Conservation (phyloP, 768 basidiomycete genomes). For the Roridomyces roridus region DNA sequence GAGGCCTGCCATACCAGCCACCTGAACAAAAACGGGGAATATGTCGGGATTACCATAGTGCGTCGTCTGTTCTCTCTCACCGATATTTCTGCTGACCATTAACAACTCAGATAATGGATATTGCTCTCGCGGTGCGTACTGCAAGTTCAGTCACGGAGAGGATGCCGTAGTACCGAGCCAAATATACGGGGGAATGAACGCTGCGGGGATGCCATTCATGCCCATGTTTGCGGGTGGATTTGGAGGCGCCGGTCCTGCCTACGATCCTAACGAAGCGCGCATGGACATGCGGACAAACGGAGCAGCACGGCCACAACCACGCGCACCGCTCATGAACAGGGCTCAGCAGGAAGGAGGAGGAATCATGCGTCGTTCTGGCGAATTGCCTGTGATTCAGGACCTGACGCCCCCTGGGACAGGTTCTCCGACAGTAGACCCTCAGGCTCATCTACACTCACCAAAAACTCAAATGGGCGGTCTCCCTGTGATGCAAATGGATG, state of each 20-base stretch:
- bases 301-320: conserved; percentile 49
- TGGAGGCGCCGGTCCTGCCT: conserved; percentile 54
- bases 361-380: conserved; percentile 60
- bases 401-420: conserved; percentile 62
- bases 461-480: conserved; percentile 12
- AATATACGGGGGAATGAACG: conserved; percentile 52
- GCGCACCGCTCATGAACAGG: conserved; percentile 64
- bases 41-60: conserved; percentile 94
- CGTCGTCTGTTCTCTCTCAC: conserved; percentile 34
- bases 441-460: conserved; percentile 26
- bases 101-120: conserved; percentile 86
- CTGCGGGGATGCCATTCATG: conserved; percentile 60
- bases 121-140: conserved; percentile 86
- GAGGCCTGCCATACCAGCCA: conserved; percentile 62
- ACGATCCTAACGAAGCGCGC: conserved; percentile 79
- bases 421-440: conserved; percentile 29
- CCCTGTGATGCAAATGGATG: conserved; percentile 33
- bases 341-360: conserved; percentile 58
- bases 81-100: conserved; percentile 11
- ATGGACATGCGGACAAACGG: conserved; percentile 73
- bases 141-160: conserved; percentile 93
- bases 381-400: conserved; percentile 85
- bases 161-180: conserved; percentile 82
- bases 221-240: conserved; percentile 72
- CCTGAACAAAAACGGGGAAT: conserved; percentile 78